A percentile compares a stretch with the other conserved stretches of the same genome.
Evolutionary conservation across 805 yeast species (phyloP).

Genomic region (Barnettozyma salicaria): DNA sequence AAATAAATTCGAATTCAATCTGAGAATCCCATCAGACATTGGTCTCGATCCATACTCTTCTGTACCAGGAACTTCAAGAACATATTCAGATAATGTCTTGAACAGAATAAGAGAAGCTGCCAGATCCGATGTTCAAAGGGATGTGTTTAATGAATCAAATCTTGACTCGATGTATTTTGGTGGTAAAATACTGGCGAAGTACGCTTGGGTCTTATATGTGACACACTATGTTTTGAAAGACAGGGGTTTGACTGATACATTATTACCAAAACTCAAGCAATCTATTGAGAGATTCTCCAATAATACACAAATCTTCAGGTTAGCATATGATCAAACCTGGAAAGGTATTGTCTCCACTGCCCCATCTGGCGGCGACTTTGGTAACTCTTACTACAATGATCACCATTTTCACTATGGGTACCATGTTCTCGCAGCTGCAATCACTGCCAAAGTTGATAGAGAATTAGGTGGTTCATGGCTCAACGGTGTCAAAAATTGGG

Average conservation of each 20-base stretch:
- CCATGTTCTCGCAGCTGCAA: slow-evolving; percentile 65
- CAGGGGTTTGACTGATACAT: slow-evolving; percentile 38
- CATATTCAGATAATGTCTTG: slow-evolving; percentile 29
- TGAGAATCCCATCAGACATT: slow-evolving; percentile 38
- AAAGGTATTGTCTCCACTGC: slow-evolving; percentile 73
- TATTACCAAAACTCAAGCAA: slow-evolving; percentile 53
- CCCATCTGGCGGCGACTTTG: slow-evolving; percentile 56
- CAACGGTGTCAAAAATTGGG: slow-evolving; percentile 43
- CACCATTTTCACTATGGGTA: slow-evolving; percentile 77
- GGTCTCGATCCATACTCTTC: slow-evolving; percentile 41
- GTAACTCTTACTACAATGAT: slow-evolving; percentile 65
- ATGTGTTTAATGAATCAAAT: slow-evolving; percentile 43
- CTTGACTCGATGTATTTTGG: slow-evolving; percentile 84
- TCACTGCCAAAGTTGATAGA: slow-evolving; percentile 50
- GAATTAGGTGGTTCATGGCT: slow-evolving; percentile 51
- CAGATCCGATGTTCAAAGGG: slow-evolving; percentile 29
- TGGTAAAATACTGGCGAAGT: slow-evolving; percentile 85
- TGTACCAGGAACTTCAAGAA: slow-evolving; percentile 24
- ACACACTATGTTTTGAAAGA: slow-evolving; percentile 62
- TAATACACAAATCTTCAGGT: slow-evolving; percentile 67
- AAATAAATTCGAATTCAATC: slow-evolving; percentile 34
- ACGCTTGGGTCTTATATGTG: slow-evolving; percentile 77
- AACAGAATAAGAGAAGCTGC: slow-evolving; percentile 32
- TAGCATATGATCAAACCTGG: slow-evolving; percentile 76
- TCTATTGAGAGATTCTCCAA: slow-evolving; percentile 65